Evolutionary conservation across 305 asterid species (phyloP), one percentile per base, ranked within the genome.

Genomic region (Solanum aculeatissimum): DNA sequence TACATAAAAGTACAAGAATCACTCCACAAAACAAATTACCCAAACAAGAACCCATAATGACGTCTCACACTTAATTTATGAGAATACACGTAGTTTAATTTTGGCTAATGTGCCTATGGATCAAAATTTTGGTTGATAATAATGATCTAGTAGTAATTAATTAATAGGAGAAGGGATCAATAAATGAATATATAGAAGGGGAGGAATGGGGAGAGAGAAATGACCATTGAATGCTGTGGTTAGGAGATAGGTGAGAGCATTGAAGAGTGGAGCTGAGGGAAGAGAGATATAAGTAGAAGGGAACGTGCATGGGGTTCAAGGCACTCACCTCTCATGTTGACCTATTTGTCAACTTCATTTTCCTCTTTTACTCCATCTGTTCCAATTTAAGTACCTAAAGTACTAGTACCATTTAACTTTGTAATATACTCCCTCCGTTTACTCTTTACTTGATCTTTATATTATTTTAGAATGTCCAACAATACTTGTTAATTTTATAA

Each of bases 241-340:
- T 80, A 7, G 60, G 84, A 7, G 86, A 45, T 77, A 42, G 86
- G 72, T 86, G 81, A 32, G 86, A 75, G 86, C 82, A 83, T 86
- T 75, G 74, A 83, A 60, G 42, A 63, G 11, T 65, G 15, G 7
- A 9, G 15, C 14, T 11, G 57, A 51, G 54, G 75, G 23, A 18
- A 42, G 21, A n/a, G 6, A 68, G 3, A 38, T 35, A 38, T 70
- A 70, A 70, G 79, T 42, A 42, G 63, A 75, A 75, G 10, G 57
- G 81, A 77, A 77, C 45, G 63, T 77, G 82, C 63, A 77, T 77
- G 82, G 82, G 63, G 1, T 77, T 75, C 27, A 75, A 4, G 81
- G 27, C 10, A 1, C 62, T 35, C 45, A 27, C 63, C 45, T 45
- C 63, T 77, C 18, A 45, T 49, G 45, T 74, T 74, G 81, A 47